These are phyloP conservation scores for Alopecurus myosuroides DNA, from an alignment of 176 grass and related monocot species.

Conservation along the genomic window DNA sequence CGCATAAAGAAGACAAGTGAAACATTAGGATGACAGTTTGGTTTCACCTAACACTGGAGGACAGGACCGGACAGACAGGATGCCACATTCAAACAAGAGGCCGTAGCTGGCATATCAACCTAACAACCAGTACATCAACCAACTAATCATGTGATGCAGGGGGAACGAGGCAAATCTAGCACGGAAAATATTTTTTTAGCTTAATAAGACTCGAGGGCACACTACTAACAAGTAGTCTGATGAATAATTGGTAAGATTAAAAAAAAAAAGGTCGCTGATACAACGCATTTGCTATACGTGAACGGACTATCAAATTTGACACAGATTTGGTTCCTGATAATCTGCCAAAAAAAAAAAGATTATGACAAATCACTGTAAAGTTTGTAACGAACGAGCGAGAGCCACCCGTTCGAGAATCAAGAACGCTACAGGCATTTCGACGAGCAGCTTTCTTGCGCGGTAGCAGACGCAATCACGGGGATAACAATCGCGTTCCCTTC, in stretches of 20 bases:
- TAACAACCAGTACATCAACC: slow-evolving; percentile 14
- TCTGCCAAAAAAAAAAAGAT: background rate
- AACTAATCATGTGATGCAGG: slow-evolving; percentile 13
- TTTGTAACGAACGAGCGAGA: background rate
- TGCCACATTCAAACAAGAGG: slow-evolving; percentile 20
- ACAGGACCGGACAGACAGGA: slow-evolving; percentile 14
- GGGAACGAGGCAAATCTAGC: background rate
- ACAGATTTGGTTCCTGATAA: background rate
- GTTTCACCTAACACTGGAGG: slow-evolving; percentile 29
- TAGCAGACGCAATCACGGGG: background rate
- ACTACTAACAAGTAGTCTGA: background rate
- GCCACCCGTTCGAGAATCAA: background rate
- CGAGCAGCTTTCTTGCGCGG: background rate
- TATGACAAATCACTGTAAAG: background rate
- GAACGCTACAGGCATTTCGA: background rate
- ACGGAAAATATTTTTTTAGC: background rate
- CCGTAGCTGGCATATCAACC: slow-evolving; percentile 30
- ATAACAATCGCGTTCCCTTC: slow-evolving; percentile 12
- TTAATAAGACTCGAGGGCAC: background rate
- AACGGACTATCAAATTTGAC: background rate
- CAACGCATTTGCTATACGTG: background rate
- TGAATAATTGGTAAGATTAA: background rate
- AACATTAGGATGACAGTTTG: slow-evolving; percentile 2
- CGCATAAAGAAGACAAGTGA: background rate
- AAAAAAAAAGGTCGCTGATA: background rate